A percentile compares a stretch with the other conserved stretches of the same genome.
phyloP scores from a whole-genome alignment of 2,329 filamentous ascomycete genomes.

The Ophiocordyceps camponoti-leonardi region DNA sequence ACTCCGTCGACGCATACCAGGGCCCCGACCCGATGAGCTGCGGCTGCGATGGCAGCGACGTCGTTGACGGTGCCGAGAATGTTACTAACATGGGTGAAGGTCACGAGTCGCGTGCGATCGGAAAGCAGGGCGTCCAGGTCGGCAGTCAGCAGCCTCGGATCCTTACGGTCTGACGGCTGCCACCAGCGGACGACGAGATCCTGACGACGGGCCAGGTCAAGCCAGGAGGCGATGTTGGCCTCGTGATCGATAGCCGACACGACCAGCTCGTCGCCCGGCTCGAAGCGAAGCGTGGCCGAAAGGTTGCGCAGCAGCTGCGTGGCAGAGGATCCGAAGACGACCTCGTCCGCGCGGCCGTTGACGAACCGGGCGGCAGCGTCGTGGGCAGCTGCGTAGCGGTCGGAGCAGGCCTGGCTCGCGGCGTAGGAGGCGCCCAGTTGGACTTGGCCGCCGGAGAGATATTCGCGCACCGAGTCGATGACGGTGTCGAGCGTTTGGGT shows the following conservation, averaged over 20 bases:
- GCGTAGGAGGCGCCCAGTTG: conserved; percentile 59
- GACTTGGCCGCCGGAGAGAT: conserved; percentile 52
- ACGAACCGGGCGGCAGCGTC: conserved; percentile 52
- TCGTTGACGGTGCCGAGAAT: conserved; percentile 56
- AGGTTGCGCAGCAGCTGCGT: conserved; percentile 65
- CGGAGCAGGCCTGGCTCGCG: conserved; percentile 39
- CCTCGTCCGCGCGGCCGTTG: conserved; percentile 48
- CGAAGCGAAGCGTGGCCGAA: conserved; percentile 33
- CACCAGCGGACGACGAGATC: conserved; percentile 55
- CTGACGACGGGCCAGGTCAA: conserved; percentile 44
- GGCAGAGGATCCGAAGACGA: conserved; percentile 57
- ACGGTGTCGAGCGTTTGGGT: conserved; percentile 53
- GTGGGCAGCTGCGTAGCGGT: conserved; percentile 41
- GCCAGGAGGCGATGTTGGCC: conserved; percentile 60
- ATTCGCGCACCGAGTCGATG: conserved; percentile 46
- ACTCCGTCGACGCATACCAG: conserved; percentile 61
- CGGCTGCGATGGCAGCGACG: conserved; percentile 34
- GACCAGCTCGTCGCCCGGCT: conserved; percentile 46
- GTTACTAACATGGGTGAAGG: conserved; percentile 59
- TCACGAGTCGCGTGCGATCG: conserved; percentile 48
- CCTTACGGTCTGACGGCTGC: conserved; percentile 28
- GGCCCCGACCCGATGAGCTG: conserved; percentile 31
- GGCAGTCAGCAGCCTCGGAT: conserved; percentile 40
- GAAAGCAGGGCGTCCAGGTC: conserved; percentile 43
- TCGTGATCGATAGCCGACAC: conserved; percentile 61